phyloP scores from a whole-genome alignment of 345 rosid genomes.

The Lumnitzera racemosa region DNA sequence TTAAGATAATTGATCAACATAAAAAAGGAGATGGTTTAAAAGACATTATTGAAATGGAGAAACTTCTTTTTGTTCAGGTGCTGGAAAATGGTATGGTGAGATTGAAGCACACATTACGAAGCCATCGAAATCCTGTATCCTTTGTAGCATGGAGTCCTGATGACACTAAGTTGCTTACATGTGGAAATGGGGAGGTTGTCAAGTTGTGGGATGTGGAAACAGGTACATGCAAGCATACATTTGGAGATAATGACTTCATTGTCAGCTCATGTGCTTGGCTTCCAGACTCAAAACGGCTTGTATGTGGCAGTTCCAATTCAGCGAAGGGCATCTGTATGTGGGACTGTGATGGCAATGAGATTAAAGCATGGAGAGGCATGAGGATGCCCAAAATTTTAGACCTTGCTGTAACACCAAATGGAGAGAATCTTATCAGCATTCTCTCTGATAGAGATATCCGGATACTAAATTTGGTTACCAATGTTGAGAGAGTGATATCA shows the following conservation, averaged over 20 bases:
- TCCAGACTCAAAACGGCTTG: conserved; percentile 81
- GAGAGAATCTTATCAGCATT: conserved; percentile 56
- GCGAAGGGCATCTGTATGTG: conserved; percentile 81
- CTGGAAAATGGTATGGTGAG: conserved; percentile 47
- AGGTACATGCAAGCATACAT: conserved; percentile 81
- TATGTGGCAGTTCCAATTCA: conserved; percentile 82
- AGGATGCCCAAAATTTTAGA: conserved; percentile 79
- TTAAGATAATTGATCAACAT: too few relatives aligned
- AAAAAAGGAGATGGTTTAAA: too few relatives aligned
- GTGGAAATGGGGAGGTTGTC: conserved; percentile 74
- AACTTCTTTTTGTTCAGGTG: conserved; percentile 41
- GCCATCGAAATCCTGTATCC: conserved; percentile 76
- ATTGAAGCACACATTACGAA: conserved; percentile 45
- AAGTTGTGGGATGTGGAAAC: conserved; percentile 93
- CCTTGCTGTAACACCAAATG: conserved; percentile 80
- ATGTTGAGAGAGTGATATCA: conserved; percentile 46
- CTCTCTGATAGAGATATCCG: conserved; percentile 56
- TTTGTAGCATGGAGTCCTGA: conserved; percentile 92
- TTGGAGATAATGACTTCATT: conserved; percentile 69
- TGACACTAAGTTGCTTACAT: conserved; percentile 67
- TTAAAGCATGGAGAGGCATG: conserved; percentile 72
- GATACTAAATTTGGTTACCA: conserved; percentile 52
- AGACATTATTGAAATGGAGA: conserved; percentile 29
- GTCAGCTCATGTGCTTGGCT: conserved; percentile 97
- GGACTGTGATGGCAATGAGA: conserved; percentile 82